Base-by-base conservation (phyloP, 2,329 filamentous ascomycete species). In the Raffaelea deltoideospora region DNA sequence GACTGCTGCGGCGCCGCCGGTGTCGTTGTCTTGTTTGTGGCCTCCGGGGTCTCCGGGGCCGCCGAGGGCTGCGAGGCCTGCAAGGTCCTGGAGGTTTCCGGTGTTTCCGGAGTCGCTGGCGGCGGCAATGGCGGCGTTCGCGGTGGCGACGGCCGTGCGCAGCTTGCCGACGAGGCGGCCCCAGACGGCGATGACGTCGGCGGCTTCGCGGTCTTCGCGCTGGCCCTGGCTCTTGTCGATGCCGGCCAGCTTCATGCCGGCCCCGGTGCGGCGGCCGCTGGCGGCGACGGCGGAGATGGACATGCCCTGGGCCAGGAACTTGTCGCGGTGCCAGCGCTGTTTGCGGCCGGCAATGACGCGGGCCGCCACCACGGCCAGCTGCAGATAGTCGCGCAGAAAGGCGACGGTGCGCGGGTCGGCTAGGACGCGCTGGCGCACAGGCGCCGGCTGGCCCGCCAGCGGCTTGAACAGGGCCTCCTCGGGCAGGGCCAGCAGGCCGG, bases 271-370 rank as follows among this genome's bases (percentile, higher is more conserved):
- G n/a, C n/a, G n/a, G n/a, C n/a, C n/a, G 37, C 76, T 72, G 3
- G 76, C 78, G 28, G 41, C 43, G 3, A 77, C 71, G 3, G 48
- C 50, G 1, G 84, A 83, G 42, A 96, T 93, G 39, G 80, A 76
- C 82, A 93, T 94, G 50, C 79, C 78, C 55, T 94, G 85, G 2
- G 82, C 73, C 11, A 96, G 64, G 43, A 85, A 76, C 43, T 74
- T 79, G 56, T 96, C 88, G 37, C 88, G 73, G 53, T 93, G 88
- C 88, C 88, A 96, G 39, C 88, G 79, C 35, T 81, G 63, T 49
- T 83, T 86, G 40, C 88, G 77, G 10, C 87, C 88, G 2, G 83
- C 81, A 39, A 95, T 76, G 34, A 95, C 70, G 31, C 79, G 79
- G n/a, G 75, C 82, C 19, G 79, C 76, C 10, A 85, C 81, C 3